Evolutionary conservation across 805 yeast genomes (phyloP).

Genomic region (Lipomyces starkeyi): DNA sequence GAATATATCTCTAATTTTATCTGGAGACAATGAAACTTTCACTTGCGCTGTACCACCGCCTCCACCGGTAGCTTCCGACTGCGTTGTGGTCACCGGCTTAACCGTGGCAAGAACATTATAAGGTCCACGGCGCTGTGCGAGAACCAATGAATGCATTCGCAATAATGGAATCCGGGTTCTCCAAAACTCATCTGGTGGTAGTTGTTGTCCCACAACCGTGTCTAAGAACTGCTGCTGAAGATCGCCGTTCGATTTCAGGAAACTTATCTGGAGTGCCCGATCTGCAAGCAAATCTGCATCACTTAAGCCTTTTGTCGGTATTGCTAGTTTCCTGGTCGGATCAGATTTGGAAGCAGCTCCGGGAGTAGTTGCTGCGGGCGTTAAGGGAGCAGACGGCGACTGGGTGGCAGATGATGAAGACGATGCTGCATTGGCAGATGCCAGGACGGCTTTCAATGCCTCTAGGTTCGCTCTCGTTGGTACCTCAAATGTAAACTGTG

Average conservation of each 20-base stretch:
- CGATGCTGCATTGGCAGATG: slow-evolving; percentile 45
- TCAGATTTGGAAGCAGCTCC: slow-evolving; percentile 50
- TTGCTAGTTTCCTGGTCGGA: slow-evolving; percentile 35
- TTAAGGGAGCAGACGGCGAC: slow-evolving; percentile 47
- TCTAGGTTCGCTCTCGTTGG: slow-evolving; percentile 78
- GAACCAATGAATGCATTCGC: slow-evolving; percentile 83
- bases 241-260: slow-evolving; percentile 69
- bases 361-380: slow-evolving; percentile 54
- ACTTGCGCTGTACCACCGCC: slow-evolving; percentile 56
- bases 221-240: slow-evolving; percentile 82
- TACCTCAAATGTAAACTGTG: slow-evolving; percentile 61
- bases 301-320: slow-evolving; percentile 52
- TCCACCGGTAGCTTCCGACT: slow-evolving; percentile 67
- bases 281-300: slow-evolving; percentile 68
- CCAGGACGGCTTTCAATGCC: slow-evolving; percentile 67
- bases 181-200: slow-evolving; percentile 65
- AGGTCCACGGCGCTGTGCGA: slow-evolving; percentile 86
- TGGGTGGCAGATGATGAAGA: slow-evolving; percentile 9
- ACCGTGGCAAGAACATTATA: slow-evolving; percentile 93
- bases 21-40: slow-evolving; percentile 89
- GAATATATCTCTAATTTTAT: slow-evolving; percentile 85
- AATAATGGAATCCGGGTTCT: slow-evolving; percentile 56
- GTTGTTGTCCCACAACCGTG: slow-evolving; percentile 74
- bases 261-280: slow-evolving; percentile 75
- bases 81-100: slow-evolving; percentile 78